phyloP scores from a whole-genome alignment of 139 green algal species.

The Tetradesmus obliquus region DNA sequence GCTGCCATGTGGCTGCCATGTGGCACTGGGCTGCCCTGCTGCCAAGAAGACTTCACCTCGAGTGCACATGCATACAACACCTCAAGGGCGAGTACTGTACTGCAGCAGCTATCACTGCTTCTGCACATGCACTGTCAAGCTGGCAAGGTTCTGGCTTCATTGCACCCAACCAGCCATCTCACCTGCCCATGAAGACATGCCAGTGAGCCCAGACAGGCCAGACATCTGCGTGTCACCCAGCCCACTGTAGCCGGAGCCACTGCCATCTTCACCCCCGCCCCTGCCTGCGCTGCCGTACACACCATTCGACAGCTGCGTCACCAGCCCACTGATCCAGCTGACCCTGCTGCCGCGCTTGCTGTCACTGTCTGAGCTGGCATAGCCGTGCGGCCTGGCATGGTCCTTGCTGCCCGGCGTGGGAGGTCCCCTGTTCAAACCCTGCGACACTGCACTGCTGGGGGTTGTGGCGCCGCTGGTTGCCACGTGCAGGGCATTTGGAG shows the following conservation, averaged over 20 bases:
- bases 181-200: neutral
- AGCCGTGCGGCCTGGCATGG: neutral
- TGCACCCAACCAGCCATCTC: neutral
- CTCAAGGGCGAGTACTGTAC: neutral
- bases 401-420: neutral
- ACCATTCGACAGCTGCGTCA: neutral
- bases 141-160: no score
- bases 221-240: constrained; percentile 6
- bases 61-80: no score
- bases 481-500: neutral
- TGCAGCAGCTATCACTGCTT: neutral
- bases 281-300: neutral
- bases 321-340: neutral
- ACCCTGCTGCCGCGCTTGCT: neutral
- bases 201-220: constrained; percentile 6
- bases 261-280: neutral
- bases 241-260: neutral
- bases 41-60: no score
- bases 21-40: no score
- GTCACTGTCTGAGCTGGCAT: neutral
- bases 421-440: neutral
- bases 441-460: neutral
- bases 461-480: neutral
- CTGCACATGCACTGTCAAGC: neutral
- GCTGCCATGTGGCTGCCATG: no score